Evolutionary conservation across 306 rosid species (phyloP).

Genomic region (Dryas alaskensis): DNA sequence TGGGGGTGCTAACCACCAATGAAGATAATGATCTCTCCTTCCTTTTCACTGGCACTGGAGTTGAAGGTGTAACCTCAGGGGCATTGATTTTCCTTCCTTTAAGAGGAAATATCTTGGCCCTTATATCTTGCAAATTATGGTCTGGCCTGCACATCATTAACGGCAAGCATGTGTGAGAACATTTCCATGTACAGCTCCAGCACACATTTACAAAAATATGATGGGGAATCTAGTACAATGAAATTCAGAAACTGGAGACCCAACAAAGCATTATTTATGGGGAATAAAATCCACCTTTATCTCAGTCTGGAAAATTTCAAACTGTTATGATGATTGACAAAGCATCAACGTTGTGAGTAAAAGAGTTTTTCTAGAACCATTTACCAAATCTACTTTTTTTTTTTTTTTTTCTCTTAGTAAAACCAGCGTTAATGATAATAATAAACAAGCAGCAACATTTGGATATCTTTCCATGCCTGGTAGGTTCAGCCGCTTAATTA

Average conservation of each 20-base stretch:
- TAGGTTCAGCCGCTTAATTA: not conserved
- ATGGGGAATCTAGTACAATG: not conserved
- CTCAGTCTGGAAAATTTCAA: not conserved
- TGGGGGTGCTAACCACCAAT: slow-evolving; percentile 81
- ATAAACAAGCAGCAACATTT: not conserved
- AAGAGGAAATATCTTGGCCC: slow-evolving; percentile 79
- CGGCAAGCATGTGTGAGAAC: slow-evolving; percentile 13
- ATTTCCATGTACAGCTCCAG: slow-evolving; percentile 15
- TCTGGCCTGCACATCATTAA: slow-evolving; percentile 75
- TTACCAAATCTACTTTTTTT: not conserved
- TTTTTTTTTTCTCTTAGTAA: not conserved
- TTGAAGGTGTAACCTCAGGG: slow-evolving; percentile 61
- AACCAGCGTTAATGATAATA: not conserved
- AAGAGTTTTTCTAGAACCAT: not conserved
- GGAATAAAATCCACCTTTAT: not conserved
- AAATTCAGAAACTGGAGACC: not conserved
- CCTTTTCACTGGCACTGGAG: slow-evolving; percentile 70
- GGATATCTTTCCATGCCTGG: not conserved
- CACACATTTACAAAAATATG: not conserved
- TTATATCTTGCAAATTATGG: slow-evolving; percentile 94
- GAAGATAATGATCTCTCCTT: slow-evolving; percentile 98
- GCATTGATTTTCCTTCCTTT: slow-evolving; percentile 53
- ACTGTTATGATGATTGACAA: not conserved
- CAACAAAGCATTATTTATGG: not conserved
- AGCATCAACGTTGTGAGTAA: not conserved